Evolutionary conservation across 2,329 filamentous ascomycete genomes (phyloP), one percentile per base, ranked within the genome.

Genomic region (Calycina herbarum): DNA sequence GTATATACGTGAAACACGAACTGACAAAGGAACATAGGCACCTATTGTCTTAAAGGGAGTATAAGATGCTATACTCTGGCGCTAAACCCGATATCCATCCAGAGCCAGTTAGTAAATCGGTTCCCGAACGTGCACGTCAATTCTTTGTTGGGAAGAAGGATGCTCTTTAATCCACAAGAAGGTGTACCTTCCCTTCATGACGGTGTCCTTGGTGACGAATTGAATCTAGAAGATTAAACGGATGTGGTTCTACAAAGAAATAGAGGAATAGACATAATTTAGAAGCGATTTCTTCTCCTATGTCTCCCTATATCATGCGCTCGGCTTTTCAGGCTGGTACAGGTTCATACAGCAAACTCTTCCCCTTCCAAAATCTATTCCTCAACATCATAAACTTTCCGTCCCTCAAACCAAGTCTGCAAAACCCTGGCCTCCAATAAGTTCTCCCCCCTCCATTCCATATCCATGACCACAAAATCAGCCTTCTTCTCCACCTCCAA

Each of bases 401-500:
- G 10, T 54, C 48, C 48, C 20, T 54, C 48, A 27, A 54, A 54
- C 48, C 48, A 54, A 27, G 48, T 54, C 20, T 54, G 48, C 24
- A 54, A 10, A 54, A 54, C 48, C 10, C 10, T 54, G 0, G 29
- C 56, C 8, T 35, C 29, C 27, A 58, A 15, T 11, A 58, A 58
- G n/a, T 58, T 38, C 27, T n/a, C 27, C 29, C 15, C 5, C 3
- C n/a, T 78, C 78, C 83, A 83, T 29, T 79, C 75, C 77, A 86
- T 82, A 63, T 85, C 80, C 58, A 84, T 76, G 0, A 85, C 75
- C 11, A 83, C 82, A 63, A 89, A 85, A 67, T 89, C 86, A 0
- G 86, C 86, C 68, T 80, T 76, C 71, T 82, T 76, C 0, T 85
- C 85, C 1, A 72, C 75, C 68, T 79, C 78, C 63, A 89, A 70